Evolutionary conservation across 352 stramenopile species (phyloP), one percentile per base, ranked within the genome.

Genomic region (Phytophthora nicotianae): DNA sequence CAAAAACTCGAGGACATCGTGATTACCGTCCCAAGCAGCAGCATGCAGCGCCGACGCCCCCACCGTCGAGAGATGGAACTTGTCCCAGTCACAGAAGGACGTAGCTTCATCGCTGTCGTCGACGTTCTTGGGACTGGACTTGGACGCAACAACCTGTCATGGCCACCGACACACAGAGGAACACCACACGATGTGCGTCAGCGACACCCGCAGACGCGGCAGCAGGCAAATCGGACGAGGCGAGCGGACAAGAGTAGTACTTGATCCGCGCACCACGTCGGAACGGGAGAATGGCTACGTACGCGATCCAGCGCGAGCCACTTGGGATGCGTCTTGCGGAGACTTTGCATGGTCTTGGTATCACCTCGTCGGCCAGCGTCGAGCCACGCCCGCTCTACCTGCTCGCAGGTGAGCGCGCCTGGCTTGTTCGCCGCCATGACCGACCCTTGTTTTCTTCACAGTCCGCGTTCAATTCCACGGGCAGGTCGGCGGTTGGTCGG

Each of bases 1-100:
- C 37, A 77, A 41, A 26, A 74, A 69, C 53, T 74, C 47, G 13
- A 74, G 50, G 6, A 77, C 58, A 3, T 58, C 35, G 42, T 65
- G 56, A 33, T 59, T 54, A 8, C 68, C 68, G 50, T 77, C 59
- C 68, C 68, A 77, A 6, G 68, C 68, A 13, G 68, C 70, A 7
- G 70, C 70, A 48, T 74, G 65, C 7, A 77, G 61, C 58, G 70
- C 61, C n/a, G 70, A 77, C 3, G 61, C 65, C 23, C 65, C 70
- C 54, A 77, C 56, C 33, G 68, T 77, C 27, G 68, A 10, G 10
- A 77, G 57, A 35, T 77, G 57, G 54, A 74, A 74, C 42, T 62
- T 53, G 1, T 77, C 70, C 65, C 70, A 74, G 49, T 77, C 70
- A 29, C 70, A 77, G 49, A 72, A 74, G 9, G 55, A 72, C 57